Percentiles rank a stretch among this genome's conserved stretches.
phyloP scores from a whole-genome alignment of 768 basidiomycete species.

The Glaciozyma antarctica region DNA sequence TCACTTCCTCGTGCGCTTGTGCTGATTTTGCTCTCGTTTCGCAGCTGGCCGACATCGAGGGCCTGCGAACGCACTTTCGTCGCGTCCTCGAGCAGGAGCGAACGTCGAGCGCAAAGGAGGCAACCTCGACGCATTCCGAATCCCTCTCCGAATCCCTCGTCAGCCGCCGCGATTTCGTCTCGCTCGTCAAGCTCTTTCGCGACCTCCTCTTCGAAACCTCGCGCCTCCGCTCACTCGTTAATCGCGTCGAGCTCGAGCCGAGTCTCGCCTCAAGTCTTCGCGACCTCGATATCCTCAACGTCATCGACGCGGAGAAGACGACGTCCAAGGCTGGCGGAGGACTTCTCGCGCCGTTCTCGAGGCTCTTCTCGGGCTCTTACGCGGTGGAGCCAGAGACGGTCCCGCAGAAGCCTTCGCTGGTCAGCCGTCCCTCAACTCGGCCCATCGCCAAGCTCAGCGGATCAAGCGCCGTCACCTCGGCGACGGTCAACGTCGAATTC shows the following conservation, averaged over 20 bases:
- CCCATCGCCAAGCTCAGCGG: constrained; percentile 69
- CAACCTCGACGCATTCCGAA: background rate
- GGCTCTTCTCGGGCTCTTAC: constrained; percentile 31
- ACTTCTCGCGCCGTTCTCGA: constrained; percentile 36
- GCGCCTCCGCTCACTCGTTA: constrained; percentile 67
- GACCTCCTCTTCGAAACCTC: constrained; percentile 77
- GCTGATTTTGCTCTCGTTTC: background rate
- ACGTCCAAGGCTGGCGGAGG: constrained; percentile 34
- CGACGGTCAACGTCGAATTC: constrained; percentile 95
- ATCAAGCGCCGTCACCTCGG: constrained; percentile 74
- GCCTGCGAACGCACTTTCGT: constrained; percentile 65
- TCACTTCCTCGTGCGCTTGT: background rate
- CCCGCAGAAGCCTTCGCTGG: background rate
- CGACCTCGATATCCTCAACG: constrained; percentile 58
- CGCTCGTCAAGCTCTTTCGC: constrained; percentile 71
- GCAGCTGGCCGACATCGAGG: constrained; percentile 48
- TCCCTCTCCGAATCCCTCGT: constrained; percentile 32
- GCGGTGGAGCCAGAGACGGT: constrained; percentile 9
- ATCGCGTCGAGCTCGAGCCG: constrained; percentile 85
- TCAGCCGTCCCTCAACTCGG: constrained; percentile 1
- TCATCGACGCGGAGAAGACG: constrained; percentile 45
- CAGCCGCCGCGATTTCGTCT: constrained; percentile 69
- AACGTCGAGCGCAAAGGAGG: constrained; percentile 42
- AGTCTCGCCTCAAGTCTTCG: constrained; percentile 59
- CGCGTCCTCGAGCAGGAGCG: constrained; percentile 61